Evolutionary conservation across 2,329 filamentous ascomycete species (phyloP).

Genomic region (Gliomastix tumulicola): DNA sequence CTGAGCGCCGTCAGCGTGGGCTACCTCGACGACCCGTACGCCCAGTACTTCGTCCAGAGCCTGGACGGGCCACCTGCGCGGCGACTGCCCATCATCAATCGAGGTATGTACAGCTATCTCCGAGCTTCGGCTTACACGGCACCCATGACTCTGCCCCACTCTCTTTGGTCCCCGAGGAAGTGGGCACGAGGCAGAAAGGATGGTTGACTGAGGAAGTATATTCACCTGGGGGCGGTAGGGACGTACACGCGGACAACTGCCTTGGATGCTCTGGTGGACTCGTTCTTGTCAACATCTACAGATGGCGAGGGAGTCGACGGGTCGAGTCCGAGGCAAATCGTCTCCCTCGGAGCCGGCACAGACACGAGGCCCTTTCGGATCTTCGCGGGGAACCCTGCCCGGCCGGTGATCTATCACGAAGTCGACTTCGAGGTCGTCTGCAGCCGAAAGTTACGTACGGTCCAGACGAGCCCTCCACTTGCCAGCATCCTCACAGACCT

Average conservation of each 20-base stretch:
- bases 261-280: conserved; percentile 69
- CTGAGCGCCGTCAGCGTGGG: conserved; percentile 81
- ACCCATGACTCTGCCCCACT: no score
- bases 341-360: conserved; percentile 89
- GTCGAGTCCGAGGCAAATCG: conserved; percentile 57
- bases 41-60: conserved; percentile 56
- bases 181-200: no score
- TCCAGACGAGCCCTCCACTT: conserved; percentile 38
- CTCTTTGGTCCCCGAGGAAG: no score
- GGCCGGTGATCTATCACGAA: conserved; percentile 73
- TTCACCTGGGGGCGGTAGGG: no score
- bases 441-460: conserved; percentile 53
- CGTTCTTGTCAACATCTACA: conserved; percentile 60
- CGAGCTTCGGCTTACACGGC: no score
- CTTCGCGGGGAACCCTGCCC: conserved; percentile 33
- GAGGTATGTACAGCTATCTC: no score
- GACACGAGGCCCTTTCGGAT: conserved; percentile 85
- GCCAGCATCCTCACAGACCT: conserved; percentile 28
- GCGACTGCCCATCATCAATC: conserved; percentile 85
- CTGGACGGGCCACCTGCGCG: conserved; percentile 42
- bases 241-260: conserved; percentile 88
- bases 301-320: no score
- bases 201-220: no score
- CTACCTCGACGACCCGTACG: conserved; percentile 79
- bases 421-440: conserved; percentile 79